Conservation (phyloP, 441 rosid genomes). For the Adansonia grandidieri region DNA sequence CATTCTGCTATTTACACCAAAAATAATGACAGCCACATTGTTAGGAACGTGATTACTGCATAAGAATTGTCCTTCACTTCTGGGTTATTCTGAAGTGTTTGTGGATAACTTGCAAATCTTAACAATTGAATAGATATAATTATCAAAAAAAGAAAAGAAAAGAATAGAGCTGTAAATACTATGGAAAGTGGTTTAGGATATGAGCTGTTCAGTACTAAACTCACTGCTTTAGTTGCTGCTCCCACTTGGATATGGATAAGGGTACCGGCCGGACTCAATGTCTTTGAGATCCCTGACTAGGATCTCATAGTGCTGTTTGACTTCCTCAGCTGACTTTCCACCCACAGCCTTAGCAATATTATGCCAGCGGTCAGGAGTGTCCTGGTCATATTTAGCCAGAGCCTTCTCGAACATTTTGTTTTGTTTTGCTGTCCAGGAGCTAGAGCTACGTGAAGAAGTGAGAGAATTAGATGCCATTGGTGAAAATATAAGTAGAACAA, state of each 20-base stretch:
- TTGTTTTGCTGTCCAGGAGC: slow-evolving; percentile 59
- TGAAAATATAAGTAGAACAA: background rate
- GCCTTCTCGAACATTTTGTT: slow-evolving; percentile 67
- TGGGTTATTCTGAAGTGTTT: background rate
- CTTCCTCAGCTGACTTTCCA: slow-evolving; percentile 64
- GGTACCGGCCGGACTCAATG: slow-evolving; percentile 66
- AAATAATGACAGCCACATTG: background rate
- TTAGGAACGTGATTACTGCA: background rate
- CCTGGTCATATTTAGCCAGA: slow-evolving; percentile 55
- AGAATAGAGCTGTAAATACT: background rate
- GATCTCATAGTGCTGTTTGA: slow-evolving; percentile 57
- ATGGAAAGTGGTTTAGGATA: background rate
- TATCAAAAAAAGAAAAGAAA: no score
- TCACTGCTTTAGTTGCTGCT: slow-evolving; percentile 28
- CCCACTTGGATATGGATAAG: slow-evolving; percentile 51
- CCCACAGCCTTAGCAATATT: slow-evolving; percentile 65
- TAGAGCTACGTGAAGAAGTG: slow-evolving; percentile 40
- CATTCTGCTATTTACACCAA: background rate
- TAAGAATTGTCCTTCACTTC: background rate
- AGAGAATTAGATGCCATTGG: slow-evolving; percentile 63
- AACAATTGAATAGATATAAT: background rate
- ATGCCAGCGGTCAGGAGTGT: slow-evolving; percentile 73
- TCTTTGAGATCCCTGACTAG: slow-evolving; percentile 62
- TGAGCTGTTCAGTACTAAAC: background rate
- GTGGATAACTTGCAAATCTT: background rate